Conservation (phyloP, 2,329 filamentous ascomycete species). For the Arthroderma sp. region DNA sequence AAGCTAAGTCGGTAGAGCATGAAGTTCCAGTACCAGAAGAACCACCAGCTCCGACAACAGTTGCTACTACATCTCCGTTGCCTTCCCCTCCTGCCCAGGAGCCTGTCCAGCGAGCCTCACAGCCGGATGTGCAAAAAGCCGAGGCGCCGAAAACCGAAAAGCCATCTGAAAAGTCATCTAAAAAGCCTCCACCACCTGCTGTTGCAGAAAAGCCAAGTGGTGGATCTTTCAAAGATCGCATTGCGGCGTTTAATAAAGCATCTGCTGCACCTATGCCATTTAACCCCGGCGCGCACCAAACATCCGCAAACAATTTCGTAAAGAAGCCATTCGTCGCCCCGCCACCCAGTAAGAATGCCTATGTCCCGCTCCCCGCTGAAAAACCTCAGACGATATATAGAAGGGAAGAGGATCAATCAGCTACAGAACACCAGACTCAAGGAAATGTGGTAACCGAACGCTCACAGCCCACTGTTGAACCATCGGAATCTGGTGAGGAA, state of each 20-base stretch:
- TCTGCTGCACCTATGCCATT: slow-evolving; percentile 77
- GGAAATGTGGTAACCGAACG: slow-evolving; percentile 23
- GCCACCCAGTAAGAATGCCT: slow-evolving; percentile 84
- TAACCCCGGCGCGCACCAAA: slow-evolving; percentile 56
- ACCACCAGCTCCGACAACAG: not conserved
- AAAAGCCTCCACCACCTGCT: slow-evolving; percentile 50
- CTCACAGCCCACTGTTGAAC: slow-evolving; percentile 13
- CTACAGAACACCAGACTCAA: slow-evolving; percentile 19
- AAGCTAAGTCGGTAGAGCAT: slow-evolving; percentile 7
- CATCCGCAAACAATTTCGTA: slow-evolving; percentile 56
- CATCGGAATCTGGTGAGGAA: slow-evolving; percentile 43
- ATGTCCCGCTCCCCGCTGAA: slow-evolving; percentile 62
- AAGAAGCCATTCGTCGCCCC: slow-evolving; percentile 96
- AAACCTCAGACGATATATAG: slow-evolving; percentile 62
- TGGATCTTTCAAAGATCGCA: slow-evolving; percentile 83
- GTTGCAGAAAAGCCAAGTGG: slow-evolving; percentile 58
- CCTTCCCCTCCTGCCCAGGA: slow-evolving; percentile 17
- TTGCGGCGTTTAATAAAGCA: slow-evolving; percentile 91
- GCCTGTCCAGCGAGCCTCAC: slow-evolving; percentile 16
- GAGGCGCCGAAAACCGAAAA: slow-evolving; percentile 29
- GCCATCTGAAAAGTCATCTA: not conserved
- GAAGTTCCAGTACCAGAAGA: slow-evolving; percentile 14
- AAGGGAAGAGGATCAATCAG: slow-evolving; percentile 67
- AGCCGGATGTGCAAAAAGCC: slow-evolving; percentile 17
- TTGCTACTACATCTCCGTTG: slow-evolving; percentile 12